Base-by-base conservation (phyloP, 352 stramenopile species). In the Albugo laibachii region DNA sequence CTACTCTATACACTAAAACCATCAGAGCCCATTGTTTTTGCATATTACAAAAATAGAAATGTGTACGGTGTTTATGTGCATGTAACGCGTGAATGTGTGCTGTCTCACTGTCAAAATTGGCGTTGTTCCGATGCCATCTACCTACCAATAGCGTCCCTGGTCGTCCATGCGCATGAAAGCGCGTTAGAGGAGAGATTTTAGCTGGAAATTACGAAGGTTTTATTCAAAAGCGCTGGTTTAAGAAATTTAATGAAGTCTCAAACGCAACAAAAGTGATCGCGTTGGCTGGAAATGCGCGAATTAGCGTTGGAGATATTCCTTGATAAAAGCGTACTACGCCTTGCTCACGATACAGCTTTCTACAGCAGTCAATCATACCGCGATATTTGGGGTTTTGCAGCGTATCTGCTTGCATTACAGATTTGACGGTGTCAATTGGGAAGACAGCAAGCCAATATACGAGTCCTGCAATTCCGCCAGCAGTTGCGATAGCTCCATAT, bases 251-350 rank as follows among this genome's bases (percentile, higher is more conserved):
- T 50, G 63, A 77, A 42, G 70, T 86, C 55, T 89, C 76, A 43
- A 86, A 89, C 13, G 73, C 75, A 12, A 89, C 71, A 54, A 86
- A 89, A 44, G 75, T 85, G 53, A 86, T 71, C n/a, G 73, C 76
- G 47, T 89, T 86, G 4, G 75, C 71, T 16, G 76, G 76, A 50
- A 89, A 86, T 34, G 76, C 61, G 21, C 76, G 71, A 5, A 89
- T 40, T 13, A 89, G 59, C 36, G 73, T 83, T 37, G 76, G 74
- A 36, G 73, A 78, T 40, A 89, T 84, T 31, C 76, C 76, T 21
- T 72, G 71, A 48, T 82, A 84, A 54, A 89, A 89, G n/a, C 76
- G 67, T 20, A 47, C 49, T 1, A 58, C 55, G 5, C 71, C 71
- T 41, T 71, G 73, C 55, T 89, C 76, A 13, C 59, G 52, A 57